Evolutionary conservation across 495 filamentous ascomycete genomes (phyloP).

Genomic region (Rostrohypoxylon terebratum): DNA sequence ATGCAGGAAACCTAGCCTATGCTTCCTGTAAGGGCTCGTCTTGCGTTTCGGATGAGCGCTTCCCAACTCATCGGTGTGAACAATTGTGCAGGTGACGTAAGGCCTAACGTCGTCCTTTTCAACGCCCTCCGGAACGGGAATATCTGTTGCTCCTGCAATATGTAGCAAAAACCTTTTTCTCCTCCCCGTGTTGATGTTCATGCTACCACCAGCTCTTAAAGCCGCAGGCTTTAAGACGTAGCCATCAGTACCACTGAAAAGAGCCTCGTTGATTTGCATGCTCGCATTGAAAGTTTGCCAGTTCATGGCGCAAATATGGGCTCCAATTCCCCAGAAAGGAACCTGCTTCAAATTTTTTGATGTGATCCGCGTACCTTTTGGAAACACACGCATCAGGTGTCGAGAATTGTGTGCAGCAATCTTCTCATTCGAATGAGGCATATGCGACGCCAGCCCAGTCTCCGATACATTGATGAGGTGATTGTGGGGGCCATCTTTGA

Average conservation of each 20-base stretch:
- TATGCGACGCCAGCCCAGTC: constrained; percentile 55
- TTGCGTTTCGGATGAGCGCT: constrained; percentile 61
- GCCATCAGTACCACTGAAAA: constrained; percentile 65
- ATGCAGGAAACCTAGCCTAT: constrained; percentile 57
- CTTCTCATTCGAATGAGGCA: constrained; percentile 49
- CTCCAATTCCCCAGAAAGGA: constrained; percentile 65
- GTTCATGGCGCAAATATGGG: constrained; percentile 68
- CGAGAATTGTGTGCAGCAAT: constrained; percentile 63
- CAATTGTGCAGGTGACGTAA: constrained; percentile 66
- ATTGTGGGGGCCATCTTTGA: constrained; percentile 62
- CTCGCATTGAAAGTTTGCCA: constrained; percentile 67
- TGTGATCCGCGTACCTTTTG: constrained; percentile 67
- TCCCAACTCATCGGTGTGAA: constrained; percentile 56
- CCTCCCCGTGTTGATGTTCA: constrained; percentile 49
- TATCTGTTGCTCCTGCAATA: constrained; percentile 63
- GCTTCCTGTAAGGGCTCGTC: constrained; percentile 61
- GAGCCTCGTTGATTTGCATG: constrained; percentile 68
- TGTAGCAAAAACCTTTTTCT: constrained; percentile 55
- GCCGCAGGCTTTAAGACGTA: constrained; percentile 66
- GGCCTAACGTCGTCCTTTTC: constrained; percentile 58
- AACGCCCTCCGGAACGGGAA: constrained; percentile 55
- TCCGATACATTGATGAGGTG: constrained; percentile 70
- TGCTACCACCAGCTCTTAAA: constrained; percentile 60
- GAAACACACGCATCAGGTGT: constrained; percentile 68
- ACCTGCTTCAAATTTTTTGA: constrained; percentile 64